These are phyloP conservation scores for Diaporthe longicolla DNA, from an alignment of 2,329 filamentous ascomycete genomes.

Conservation along the genomic window DNA sequence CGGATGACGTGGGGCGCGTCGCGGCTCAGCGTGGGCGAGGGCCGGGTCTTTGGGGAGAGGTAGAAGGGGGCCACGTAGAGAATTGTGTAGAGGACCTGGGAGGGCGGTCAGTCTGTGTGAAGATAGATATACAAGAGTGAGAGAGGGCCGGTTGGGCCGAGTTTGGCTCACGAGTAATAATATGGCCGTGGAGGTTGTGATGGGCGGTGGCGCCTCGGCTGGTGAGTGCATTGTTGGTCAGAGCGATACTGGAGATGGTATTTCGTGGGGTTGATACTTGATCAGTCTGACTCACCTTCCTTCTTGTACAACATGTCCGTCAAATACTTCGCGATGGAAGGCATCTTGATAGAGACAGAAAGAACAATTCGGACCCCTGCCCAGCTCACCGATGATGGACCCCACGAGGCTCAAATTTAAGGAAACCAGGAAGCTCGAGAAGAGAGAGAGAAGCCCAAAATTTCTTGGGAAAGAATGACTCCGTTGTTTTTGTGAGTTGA, in stretches of 20 bases:
- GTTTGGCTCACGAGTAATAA: slow-evolving; percentile 52
- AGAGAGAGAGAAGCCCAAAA: neutral
- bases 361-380: neutral
- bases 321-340: slow-evolving; percentile 39
- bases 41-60: slow-evolving; percentile 82
- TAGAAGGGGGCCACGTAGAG: slow-evolving; percentile 95
- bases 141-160: too few species aligned
- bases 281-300: slow-evolving; percentile 12
- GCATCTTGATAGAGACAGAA: slow-evolving; percentile 26
- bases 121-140: neutral
- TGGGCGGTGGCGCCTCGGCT: slow-evolving; percentile 51
- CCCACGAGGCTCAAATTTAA: neutral
- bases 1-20: slow-evolving; percentile 93
- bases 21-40: slow-evolving; percentile 82
- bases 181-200: slow-evolving; percentile 56
- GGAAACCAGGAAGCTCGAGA: neutral
- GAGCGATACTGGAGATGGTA: neutral
- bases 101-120: neutral
- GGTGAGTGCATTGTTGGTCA: neutral
- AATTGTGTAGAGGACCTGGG: slow-evolving; percentile 84
- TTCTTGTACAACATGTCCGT: slow-evolving; percentile 39
- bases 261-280: too few species aligned
- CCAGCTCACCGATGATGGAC: neutral
- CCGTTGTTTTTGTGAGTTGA: neutral
- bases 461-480: fast-evolving